Evolutionary conservation across 139 green algal genomes (phyloP).

Genomic region (Ettlia oleoabundans): DNA sequence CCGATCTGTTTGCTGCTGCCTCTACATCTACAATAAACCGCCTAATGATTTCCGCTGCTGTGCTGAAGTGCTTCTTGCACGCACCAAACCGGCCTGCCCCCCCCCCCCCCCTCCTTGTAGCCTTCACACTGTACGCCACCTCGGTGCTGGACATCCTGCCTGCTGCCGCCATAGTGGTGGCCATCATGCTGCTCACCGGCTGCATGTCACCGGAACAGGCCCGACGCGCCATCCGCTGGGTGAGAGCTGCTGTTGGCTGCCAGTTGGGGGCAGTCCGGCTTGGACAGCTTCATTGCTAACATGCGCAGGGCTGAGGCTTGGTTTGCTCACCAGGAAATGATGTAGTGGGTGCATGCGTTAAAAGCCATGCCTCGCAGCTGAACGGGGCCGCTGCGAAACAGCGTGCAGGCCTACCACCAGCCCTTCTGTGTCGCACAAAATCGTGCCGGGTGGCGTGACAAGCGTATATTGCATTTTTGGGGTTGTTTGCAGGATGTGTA

Average conservation of each 20-base stretch:
- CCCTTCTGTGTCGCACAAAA: no score
- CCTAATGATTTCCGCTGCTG: no score
- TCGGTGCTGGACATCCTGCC: conserved; percentile 43
- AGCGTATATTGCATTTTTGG: no score
- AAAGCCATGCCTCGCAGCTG: no score
- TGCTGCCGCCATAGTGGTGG: conserved; percentile 55
- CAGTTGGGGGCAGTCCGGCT: background rate
- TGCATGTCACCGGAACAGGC: conserved; percentile 68
- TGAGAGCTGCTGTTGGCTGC: no score
- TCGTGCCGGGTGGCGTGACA: no score
- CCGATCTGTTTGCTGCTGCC: background rate
- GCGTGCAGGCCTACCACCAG: no score
- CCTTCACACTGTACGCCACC: conserved; percentile 39
- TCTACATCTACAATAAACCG: no score
- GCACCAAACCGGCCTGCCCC: background rate
- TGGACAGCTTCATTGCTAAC: background rate
- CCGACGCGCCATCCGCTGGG: conserved; percentile 53
- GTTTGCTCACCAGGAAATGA: no score
- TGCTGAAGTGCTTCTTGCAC: no score
- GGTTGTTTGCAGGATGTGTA: conserved; percentile 54
- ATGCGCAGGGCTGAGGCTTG: background rate
- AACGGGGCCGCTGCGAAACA: no score
- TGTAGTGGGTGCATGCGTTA: no score
- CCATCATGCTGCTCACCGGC: conserved; percentile 69
- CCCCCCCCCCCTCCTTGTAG: conserved; percentile 12